Conservation (phyloP, 331 rosid species). For the Dryas integrifolia region DNA sequence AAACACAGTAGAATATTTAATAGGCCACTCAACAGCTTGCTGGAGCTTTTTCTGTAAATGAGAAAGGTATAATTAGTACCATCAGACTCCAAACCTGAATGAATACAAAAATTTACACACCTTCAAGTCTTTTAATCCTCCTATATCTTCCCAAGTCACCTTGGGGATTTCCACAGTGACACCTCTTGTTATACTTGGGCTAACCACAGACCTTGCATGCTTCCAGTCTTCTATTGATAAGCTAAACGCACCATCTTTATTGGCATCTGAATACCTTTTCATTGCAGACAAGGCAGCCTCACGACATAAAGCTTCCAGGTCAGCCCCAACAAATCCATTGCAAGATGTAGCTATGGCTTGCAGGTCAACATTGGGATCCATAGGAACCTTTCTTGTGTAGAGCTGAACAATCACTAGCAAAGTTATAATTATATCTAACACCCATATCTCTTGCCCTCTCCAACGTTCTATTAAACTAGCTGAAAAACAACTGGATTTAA, state of each 20-base stretch:
- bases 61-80: conserved; percentile 20
- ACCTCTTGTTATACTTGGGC: conserved; percentile 94
- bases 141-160: conserved; percentile 90
- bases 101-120: conserved; percentile 41
- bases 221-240: conserved; percentile 74
- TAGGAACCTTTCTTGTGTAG: conserved; percentile 68
- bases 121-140: conserved; percentile 83
- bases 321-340: conserved; percentile 97
- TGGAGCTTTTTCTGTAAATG: conserved; percentile 72
- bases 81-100: conserved; percentile 20
- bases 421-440: conserved; percentile 25
- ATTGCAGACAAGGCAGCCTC: conserved; percentile 61
- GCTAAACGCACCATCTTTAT: conserved; percentile 38
- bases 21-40: conserved; percentile 95
- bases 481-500: not conserved
- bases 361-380: conserved; percentile 54
- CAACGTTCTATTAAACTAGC: conserved; percentile 19
- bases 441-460: conserved; percentile 14
- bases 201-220: conserved; percentile 60
- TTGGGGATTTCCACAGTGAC: conserved; percentile 83
- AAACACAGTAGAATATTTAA: conserved; percentile 67
- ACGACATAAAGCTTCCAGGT: conserved; percentile 78
- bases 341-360: conserved; percentile 70
- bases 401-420: conserved; percentile 46
- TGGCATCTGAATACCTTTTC: conserved; percentile 50